phyloP scores from a whole-genome alignment of 2,329 filamentous ascomycete species.

The Clarireedia monteithiana region DNA sequence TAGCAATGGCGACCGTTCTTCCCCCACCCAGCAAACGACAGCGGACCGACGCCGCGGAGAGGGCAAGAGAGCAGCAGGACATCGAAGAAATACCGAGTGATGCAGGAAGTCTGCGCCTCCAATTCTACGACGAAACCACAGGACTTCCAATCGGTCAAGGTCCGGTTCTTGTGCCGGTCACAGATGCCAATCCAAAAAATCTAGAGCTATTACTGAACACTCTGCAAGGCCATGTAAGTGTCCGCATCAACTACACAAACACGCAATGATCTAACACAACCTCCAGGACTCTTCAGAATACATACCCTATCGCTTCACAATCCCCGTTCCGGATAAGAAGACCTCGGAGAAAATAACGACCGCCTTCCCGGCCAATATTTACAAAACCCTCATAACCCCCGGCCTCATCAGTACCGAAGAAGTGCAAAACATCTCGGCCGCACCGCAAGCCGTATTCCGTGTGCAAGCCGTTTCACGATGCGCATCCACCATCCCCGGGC shows the following conservation, averaged over 20 bases:
- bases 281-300: conserved; percentile 49
- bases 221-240: conserved; percentile 62
- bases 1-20: conserved; percentile 65
- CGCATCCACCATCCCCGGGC: conserved; percentile 79
- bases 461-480: conserved; percentile 89
- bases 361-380: conserved; percentile 31
- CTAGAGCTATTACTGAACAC: conserved; percentile 82
- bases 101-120: conserved; percentile 71
- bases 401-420: conserved; percentile 29
- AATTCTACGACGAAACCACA: conserved; percentile 80
- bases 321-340: conserved; percentile 35
- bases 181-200: conserved; percentile 82
- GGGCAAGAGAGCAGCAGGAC: conserved; percentile 67
- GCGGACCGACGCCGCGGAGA: conserved; percentile 65
- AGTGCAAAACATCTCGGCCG: conserved; percentile 44
- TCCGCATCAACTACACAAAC: not conserved
- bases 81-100: conserved; percentile 59
- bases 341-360: conserved; percentile 33
- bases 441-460: conserved; percentile 86
- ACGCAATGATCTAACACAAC: conserved; percentile 15
- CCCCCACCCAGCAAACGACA: conserved; percentile 88
- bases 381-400: conserved; percentile 39
- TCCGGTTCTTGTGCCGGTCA: conserved; percentile 63
- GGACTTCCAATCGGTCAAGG: conserved; percentile 58
- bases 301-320: conserved; percentile 60